Base-by-base conservation (phyloP, 495 filamentous ascomycete species). In the Xanthoparmelia taractica region DNA sequence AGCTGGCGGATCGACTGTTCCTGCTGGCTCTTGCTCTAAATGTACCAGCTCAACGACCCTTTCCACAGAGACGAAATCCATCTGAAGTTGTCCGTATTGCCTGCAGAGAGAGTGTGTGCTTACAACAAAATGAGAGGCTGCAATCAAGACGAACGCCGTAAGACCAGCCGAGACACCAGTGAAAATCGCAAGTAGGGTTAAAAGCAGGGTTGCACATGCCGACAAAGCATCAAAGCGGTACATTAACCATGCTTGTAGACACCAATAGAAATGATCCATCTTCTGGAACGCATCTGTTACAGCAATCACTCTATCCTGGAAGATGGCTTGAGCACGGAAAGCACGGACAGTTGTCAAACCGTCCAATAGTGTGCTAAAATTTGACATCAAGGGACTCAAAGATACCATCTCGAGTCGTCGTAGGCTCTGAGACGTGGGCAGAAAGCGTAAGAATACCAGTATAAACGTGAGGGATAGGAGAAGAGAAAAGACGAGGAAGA, bases 211-310 rank as follows among this genome's bases (percentile, higher is more conserved):
- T 15, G 89, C 88, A 25, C 79, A 65, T 0, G 85, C 87, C 2
- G 88, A 89, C 17, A 93, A 73, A 47, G 77, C 70, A 70, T 90
- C 87, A 66, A 90, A 93, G 37, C 90, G 87, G 67, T 85, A 90
- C 69, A 83, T 84, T 11, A 95, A 78, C 90, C 90, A 95, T 33
- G 83, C 81, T 68, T 93, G 89, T 10, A 93, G 77, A 56, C 82
- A 87, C 65, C 90, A 95, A 75, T 92, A 95, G 74, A 95, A 91
- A 72, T 95, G 90, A 69, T 95, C 90, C 87, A 92, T 92, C 66
- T 89, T 91, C 72, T 93, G 90, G 72, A 95, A 95, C 4, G 81
- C 81, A 72, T 95, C 90, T 0, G 87, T 87, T 25, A 88, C 88
- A 6, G 78, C 77, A 48, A 95, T 87, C 62, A 91, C 86, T 29